Conservation (phyloP, 805 yeast species). For the Candida khao-thaluensis region DNA sequence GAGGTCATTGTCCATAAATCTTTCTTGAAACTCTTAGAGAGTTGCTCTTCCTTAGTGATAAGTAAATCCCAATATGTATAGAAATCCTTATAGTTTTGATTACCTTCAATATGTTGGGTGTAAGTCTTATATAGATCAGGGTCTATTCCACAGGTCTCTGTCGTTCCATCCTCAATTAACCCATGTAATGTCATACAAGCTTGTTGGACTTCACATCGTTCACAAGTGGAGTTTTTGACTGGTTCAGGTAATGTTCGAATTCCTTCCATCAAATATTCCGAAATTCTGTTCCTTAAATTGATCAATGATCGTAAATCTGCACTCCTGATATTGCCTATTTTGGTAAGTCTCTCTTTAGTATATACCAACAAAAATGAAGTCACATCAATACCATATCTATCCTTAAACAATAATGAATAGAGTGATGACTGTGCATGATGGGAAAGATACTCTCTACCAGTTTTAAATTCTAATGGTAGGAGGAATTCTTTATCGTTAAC, state of each 20-base stretch:
- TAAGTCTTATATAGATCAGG: constrained; percentile 45
- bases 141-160: constrained; percentile 51
- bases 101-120: constrained; percentile 48
- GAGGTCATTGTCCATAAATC: constrained; percentile 70
- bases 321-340: constrained; percentile 50
- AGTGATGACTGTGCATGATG: constrained; percentile 87
- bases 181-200: constrained; percentile 67
- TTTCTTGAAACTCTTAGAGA: constrained; percentile 48
- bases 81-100: constrained; percentile 48
- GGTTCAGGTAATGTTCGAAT: constrained; percentile 54
- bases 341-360: constrained; percentile 58
- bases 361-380: constrained; percentile 69
- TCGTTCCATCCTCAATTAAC: constrained; percentile 58
- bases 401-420: constrained; percentile 75
- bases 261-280: constrained; percentile 55
- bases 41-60: constrained; percentile 70
- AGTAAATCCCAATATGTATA: constrained; percentile 72
- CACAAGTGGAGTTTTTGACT: constrained; percentile 54
- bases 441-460: constrained; percentile 65
- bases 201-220: constrained; percentile 53
- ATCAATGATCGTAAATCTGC: constrained; percentile 67
- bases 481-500: constrained; percentile 39
- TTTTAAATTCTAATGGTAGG: constrained; percentile 86
- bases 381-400: constrained; percentile 71
- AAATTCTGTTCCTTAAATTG: constrained; percentile 68